A percentile compares a stretch with the other conserved stretches of the same genome.
Evolutionary conservation across 2,329 filamentous ascomycete species (phyloP).

Genomic region (Thielaviopsis punctulata): DNA sequence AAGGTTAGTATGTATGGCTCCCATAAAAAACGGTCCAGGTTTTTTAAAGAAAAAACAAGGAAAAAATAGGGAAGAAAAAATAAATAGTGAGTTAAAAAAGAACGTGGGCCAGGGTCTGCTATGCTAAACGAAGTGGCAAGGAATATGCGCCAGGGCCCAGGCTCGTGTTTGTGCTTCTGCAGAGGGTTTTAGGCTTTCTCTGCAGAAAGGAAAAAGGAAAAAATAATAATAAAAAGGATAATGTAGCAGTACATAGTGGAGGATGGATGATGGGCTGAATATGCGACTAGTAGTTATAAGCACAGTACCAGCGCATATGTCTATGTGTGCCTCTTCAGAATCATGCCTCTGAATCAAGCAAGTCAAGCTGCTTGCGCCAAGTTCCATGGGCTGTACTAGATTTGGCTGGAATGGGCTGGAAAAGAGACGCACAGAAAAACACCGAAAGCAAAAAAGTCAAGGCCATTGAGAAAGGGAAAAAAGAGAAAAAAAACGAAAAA

Average conservation of each 20-base stretch:
- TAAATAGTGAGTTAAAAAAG: constrained; percentile 4
- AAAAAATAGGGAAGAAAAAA: constrained; percentile 4
- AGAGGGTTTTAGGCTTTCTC: neutral
- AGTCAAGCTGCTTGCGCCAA: no score
- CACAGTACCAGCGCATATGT: no score
- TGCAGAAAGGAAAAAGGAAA: neutral
- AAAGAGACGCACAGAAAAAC: neutral
- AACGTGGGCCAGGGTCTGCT: neutral
- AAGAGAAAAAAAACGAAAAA: neutral
- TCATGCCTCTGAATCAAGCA: no score
- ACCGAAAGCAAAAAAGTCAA: neutral
- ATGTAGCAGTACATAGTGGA: no score
- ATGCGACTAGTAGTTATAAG: neutral
- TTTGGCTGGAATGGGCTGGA: neutral
- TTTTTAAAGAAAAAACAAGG: no score
- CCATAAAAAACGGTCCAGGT: neutral
- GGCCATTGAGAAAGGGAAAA: neutral
- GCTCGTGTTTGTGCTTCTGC: constrained; percentile 1
- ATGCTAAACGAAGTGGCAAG: constrained; percentile 4
- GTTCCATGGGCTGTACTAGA: neutral
- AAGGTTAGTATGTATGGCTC: constrained; percentile 10
- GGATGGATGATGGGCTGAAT: constrained; percentile 4
- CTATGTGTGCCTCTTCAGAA: no score
- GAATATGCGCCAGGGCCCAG: constrained; percentile 6
- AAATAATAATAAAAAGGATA: no score